phyloP scores from a whole-genome alignment of 116 monocot genomes.

The Dioscorea cayenensis region DNA sequence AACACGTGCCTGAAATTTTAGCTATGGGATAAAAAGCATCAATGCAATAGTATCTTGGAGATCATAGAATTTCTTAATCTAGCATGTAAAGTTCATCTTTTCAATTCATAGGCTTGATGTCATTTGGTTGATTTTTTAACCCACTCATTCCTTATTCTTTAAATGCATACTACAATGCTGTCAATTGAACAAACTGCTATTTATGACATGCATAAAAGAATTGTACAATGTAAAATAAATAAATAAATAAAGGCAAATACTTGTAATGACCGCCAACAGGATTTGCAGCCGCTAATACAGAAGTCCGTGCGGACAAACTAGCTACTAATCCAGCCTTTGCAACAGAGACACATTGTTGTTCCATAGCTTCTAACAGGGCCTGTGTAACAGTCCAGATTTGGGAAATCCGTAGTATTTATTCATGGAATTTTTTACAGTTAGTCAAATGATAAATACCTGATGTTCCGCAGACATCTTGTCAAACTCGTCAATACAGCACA shows the following conservation, averaged over 20 bases:
- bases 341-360: constrained; percentile 96
- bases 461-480: constrained; percentile 98
- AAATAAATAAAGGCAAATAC: constrained; percentile 18
- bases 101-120: no score
- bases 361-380: constrained; percentile 97
- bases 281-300: constrained; percentile 94
- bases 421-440: neutral
- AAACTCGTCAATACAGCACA: constrained; percentile 98
- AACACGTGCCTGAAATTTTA: no score
- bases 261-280: constrained; percentile 98
- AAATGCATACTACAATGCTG: no score
- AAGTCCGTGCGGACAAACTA: constrained; percentile 90
- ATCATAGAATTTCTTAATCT: no score
- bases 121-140: no score
- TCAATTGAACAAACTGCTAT: no score
- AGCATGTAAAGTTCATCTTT: no score
- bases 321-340: constrained; percentile 98
- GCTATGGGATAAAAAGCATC: no score
- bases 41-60: no score
- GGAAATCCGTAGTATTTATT: neutral
- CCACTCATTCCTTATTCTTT: no score
- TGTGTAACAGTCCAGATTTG: constrained; percentile 10
- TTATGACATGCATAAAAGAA: no score
- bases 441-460: constrained; percentile 45
- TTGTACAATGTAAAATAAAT: neutral